Evolutionary conservation across 805 yeast species (phyloP).

Genomic region (Starmera dryadoides): DNA sequence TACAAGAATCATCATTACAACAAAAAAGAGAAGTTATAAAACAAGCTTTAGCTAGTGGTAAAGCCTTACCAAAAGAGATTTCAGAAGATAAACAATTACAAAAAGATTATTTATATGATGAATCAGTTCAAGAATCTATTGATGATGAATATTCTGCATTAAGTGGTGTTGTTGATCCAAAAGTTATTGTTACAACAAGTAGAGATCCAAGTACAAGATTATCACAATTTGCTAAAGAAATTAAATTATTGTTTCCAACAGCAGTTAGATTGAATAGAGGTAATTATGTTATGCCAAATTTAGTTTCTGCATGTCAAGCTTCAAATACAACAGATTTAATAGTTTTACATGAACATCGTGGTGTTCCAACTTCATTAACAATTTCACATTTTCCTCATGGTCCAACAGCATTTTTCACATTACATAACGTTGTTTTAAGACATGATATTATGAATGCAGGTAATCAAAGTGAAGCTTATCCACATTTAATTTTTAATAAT

Average conservation of each 20-base stretch:
- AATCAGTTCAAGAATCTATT: slow-evolving; percentile 53
- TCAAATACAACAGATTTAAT: slow-evolving; percentile 81
- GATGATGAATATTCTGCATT: slow-evolving; percentile 91
- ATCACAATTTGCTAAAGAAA: slow-evolving; percentile 88
- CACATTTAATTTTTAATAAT: slow-evolving; percentile 90
- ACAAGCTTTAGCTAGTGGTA: slow-evolving; percentile 87
- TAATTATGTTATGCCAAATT: slow-evolving; percentile 75
- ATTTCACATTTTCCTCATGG: slow-evolving; percentile 97
- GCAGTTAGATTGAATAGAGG: slow-evolving; percentile 90
- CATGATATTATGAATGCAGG: slow-evolving; percentile 87
- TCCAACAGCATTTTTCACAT: slow-evolving; percentile 88
- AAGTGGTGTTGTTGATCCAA: slow-evolving; percentile 87
- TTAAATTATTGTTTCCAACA: slow-evolving; percentile 84
- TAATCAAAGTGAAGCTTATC: slow-evolving; percentile 84
- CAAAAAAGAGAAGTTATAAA: slow-evolving; percentile 83
- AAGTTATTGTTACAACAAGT: slow-evolving; percentile 86
- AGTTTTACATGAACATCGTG: slow-evolving; percentile 92
- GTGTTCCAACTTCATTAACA: slow-evolving; percentile 93
- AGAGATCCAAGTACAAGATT: slow-evolving; percentile 83
- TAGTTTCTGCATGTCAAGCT: slow-evolving; percentile 76
- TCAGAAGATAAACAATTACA: slow-evolving; percentile 83
- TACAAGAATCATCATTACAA: slow-evolving; percentile 80
- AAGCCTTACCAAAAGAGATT: slow-evolving; percentile 80
- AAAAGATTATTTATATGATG: slow-evolving; percentile 80
- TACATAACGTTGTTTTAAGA: slow-evolving; percentile 89